Evolutionary conservation across 345 rosid species (phyloP).

Genomic region (Rhizophora mangle): DNA sequence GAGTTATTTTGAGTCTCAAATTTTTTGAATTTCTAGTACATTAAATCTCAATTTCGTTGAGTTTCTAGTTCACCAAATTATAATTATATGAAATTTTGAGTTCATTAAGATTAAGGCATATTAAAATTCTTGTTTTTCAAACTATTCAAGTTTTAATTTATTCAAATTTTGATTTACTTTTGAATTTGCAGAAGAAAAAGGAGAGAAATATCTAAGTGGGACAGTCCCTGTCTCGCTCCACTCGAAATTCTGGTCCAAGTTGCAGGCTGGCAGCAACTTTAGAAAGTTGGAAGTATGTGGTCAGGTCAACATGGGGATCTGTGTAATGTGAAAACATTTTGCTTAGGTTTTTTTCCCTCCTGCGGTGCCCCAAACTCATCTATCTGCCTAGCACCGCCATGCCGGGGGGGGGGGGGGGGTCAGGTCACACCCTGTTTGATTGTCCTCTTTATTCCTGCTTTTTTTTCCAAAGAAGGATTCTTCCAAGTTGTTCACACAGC

Average conservation of each 20-base stretch:
- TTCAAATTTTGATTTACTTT: too few species aligned
- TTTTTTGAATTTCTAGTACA: too few species aligned
- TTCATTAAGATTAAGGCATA: too few species aligned
- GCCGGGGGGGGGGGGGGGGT: too few species aligned
- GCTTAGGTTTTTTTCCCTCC: neutral
- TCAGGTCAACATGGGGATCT: constrained; percentile 24
- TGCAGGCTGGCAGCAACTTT: constrained; percentile 18
- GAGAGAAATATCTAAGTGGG: neutral
- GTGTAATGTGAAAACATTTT: constrained; percentile 3
- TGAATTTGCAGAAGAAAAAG: too few species aligned
- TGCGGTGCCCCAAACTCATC: neutral
- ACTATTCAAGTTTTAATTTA: too few species aligned
- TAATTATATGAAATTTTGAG: too few species aligned
- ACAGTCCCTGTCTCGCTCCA: neutral
- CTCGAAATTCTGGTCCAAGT: constrained; percentile 18
- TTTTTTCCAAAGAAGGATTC: constrained; percentile 18
- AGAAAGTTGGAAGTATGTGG: constrained; percentile 6
- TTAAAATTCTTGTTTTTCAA: too few species aligned
- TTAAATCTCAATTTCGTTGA: too few species aligned
- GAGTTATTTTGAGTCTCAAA: too few species aligned
- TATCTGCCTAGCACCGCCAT: neutral
- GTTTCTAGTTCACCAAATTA: too few species aligned
- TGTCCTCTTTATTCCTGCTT: constrained; percentile 33
- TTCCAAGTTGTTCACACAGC: neutral
- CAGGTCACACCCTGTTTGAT: constrained; percentile 13